Base-by-base conservation (phyloP, 345 rosid species). In the Combretum micranthum region DNA sequence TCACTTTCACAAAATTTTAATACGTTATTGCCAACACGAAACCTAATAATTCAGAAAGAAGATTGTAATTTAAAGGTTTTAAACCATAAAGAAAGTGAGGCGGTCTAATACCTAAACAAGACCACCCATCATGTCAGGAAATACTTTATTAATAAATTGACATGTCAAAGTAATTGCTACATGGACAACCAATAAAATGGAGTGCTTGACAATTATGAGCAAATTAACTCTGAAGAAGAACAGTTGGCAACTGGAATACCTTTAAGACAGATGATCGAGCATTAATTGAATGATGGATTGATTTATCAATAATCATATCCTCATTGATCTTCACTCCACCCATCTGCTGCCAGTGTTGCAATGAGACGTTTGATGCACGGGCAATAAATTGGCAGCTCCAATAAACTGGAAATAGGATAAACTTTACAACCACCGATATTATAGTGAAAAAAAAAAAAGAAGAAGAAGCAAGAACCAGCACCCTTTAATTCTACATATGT, bases 361-460 rank as follows among this genome's bases (percentile, higher is more conserved):
- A 46, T 7, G 99, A 93, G 46, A 76, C 60, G 64, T 93, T 93
- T 42, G 99, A 89, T 61, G 89, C 83, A 56, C 84, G 94, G 19
- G 92, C 97, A 48, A 93, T 74, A 61, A 74, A 87, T 65, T 93
- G 96, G 67, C 99, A 93, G 75, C 86, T 93, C 99, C 99, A 93
- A 58, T 83, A 85, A 62, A 93, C 96, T 93, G 83, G 14, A 23
- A 15, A 61, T 55, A 26, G 16, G 32, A 25, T 25, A 25, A 25
- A 25, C 32, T 25, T 2, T 25, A 25, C 32, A 5, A 5, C 5
- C 32, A 25, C 32, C 32, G 5, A 25, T n/a, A n/a, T n/a, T n/a
- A n/a, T n/a, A n/a, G n/a, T n/a, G n/a, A n/a, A n/a, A n/a, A n/a
- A 25, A 5, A 2, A 5, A 5, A 25, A 25, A 5, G 32, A 25